Evolutionary conservation across 257 asterid genomes (phyloP), one percentile per base, ranked within the genome.

Genomic region (Datura wrightii): DNA sequence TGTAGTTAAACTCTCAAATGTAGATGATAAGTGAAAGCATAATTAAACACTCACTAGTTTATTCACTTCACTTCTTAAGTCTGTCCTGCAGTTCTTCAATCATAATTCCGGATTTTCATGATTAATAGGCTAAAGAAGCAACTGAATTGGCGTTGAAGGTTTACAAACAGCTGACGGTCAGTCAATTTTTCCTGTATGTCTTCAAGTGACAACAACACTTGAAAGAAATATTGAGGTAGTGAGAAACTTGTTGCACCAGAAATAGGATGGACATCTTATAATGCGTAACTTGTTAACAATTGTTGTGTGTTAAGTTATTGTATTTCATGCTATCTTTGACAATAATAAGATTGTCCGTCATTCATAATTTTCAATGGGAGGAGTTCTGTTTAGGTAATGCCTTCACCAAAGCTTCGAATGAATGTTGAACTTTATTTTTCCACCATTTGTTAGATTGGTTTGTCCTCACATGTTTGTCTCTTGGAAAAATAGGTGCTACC

Each of bases 301-400:
- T 76, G 2, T 76, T 24, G 3, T n/a, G 19, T 10, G 6, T 46
- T 5, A n/a, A 71, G n/a, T 19, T 46, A 46, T 11, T 72, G 58
- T 10, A 72, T 72, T 19, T 15, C 62, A 8, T 76, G 82, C 44
- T 88, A 54, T 88, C 88, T 84, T 65, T 87, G 82, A 90, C 91
- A 63, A 66, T 8, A 8, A 56, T 53, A 82, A 96, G 99, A 96
- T 85, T 94, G 94, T 89, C 99, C 99, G 0, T 87, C 96, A 31
- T 94, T 96, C 89, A 24, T 24, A 24, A 24, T 24, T 24, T 96
- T 94, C 91, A 92, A 90, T 5, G 94, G 94, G 93, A 13, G 99
- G 99, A 2, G 96, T 90, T 79, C 94, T 96, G 60, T 94, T 96
- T 93, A 93, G 99, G 99, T 96, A 31, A 76, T 46, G n/a, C 71